phyloP scores from a whole-genome alignment of 768 basidiomycete species.

The Termitomyces sp. region DNA sequence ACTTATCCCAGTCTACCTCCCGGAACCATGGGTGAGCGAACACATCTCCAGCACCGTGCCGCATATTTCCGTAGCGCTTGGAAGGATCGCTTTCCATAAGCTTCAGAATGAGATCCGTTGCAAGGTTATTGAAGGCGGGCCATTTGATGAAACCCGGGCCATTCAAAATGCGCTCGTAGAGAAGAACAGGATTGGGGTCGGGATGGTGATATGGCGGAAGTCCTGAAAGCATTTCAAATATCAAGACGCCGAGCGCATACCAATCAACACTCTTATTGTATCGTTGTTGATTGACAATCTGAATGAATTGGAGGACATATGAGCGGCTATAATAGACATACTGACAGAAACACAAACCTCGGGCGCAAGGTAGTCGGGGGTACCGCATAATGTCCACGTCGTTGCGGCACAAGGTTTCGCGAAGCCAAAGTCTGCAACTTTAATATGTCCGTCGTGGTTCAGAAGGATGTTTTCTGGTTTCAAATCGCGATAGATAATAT shows the following conservation, averaged over 20 bases:
- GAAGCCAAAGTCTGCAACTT: conserved; percentile 96
- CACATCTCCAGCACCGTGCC: conserved; percentile 86
- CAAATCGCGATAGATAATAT: conserved; percentile 96
- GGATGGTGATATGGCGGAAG: conserved; percentile 92
- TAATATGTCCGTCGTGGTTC: conserved; percentile 93
- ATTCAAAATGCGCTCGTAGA: conserved; percentile 89
- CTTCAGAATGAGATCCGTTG: conserved; percentile 86
- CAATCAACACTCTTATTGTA: conserved; percentile 98
- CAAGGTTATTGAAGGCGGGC: conserved; percentile 72
- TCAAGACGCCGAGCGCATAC: conserved; percentile 97
- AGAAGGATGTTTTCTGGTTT: conserved; percentile 97
- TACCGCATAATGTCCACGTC: conserved; percentile 95
- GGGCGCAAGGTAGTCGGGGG: conserved; percentile 95
- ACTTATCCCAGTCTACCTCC: conserved; percentile 88
- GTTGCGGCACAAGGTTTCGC: conserved; percentile 85
- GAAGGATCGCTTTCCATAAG: conserved; percentile 88
- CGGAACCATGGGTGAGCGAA: conserved; percentile 92
- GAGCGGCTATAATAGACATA: conserved; percentile 1
- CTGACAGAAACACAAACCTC: conserved; percentile 48
- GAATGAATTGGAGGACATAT: conserved; percentile 12
- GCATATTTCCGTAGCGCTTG: conserved; percentile 86
- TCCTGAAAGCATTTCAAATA: conserved; percentile 97
- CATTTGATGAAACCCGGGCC: conserved; percentile 76
- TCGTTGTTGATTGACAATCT: conserved; percentile 78
- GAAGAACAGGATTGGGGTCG: conserved; percentile 77